Base-by-base conservation (phyloP, 2,329 filamentous ascomycete genomes). In the Cercospora janseana region DNA sequence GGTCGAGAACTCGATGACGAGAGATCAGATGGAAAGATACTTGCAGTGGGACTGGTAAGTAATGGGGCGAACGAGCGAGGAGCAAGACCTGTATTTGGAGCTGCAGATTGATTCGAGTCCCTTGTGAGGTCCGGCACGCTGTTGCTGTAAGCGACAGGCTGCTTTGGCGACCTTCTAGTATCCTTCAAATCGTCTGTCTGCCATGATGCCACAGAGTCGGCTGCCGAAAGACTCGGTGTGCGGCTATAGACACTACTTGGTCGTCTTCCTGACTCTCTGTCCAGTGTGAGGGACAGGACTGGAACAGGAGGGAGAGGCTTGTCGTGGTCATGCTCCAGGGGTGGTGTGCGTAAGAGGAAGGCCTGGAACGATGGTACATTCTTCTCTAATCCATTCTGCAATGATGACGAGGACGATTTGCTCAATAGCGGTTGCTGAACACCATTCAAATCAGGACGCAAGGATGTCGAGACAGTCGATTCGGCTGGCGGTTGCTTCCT, bases 171-270 rank as follows among this genome's bases (percentile, higher is more conserved):
- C 3, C 62, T 50, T 15, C 27, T 37, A 13, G 60, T 56, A 4
- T 58, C 58, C 34, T 56, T 55, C 4, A 61, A 46, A 42, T 61
- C 60, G 20, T 58, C 49, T 7, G 46, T 53, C 9, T 49, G 52
- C 55, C 58, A 60, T 43, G 46, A 37, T 38, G 29, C 50, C 16
- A 27, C 53, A 16, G 47, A 48, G 2, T 52, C 46, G 21, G 41
- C 16, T 7, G 31, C 57, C 57, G 58, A 64, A 26, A 63, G 59
- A 16, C 62, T 64, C 20, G 60, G 51, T 9, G 63, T 59, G 8
- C 58, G 62, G 35, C 67, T 69, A 46, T 69, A 69, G 20, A 68
- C 59, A 42, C 67, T 69, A 4, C 65, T 67, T 6, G 63, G 56
- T 6, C 64, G 52, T 37, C 60, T 55, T 15, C 26, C 26, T 12